phyloP scores from a whole-genome alignment of 345 rosid species.

The Barbarea vulgaris region DNA sequence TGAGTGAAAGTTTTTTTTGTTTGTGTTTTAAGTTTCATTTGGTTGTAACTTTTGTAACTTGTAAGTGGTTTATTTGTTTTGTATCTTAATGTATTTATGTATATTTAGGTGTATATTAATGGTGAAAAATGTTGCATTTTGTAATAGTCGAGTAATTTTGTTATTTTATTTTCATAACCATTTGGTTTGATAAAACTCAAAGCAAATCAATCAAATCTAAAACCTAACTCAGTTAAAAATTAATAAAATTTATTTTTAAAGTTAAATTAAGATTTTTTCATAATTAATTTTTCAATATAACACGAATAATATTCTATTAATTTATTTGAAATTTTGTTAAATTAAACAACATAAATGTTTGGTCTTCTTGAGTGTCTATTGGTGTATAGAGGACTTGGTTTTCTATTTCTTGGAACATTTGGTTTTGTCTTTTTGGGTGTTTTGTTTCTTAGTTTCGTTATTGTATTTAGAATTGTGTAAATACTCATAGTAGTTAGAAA shows the following conservation, averaged over 20 bases:
- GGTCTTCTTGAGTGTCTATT: neutral
- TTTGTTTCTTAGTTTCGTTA: neutral
- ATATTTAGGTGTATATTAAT: slow-evolving; percentile 13
- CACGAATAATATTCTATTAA: neutral
- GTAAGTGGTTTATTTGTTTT: slow-evolving; percentile 27
- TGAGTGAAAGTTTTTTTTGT: slow-evolving; percentile 2
- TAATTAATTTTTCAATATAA: neutral
- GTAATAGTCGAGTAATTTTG: neutral
- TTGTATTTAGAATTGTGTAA: neutral
- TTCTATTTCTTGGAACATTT: neutral
- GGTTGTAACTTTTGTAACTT: slow-evolving; percentile 21
- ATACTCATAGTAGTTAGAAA: neutral
- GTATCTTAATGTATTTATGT: neutral
- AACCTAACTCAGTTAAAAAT: neutral
- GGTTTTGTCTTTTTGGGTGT: neutral
- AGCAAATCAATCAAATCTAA: neutral
- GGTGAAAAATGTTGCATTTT: neutral
- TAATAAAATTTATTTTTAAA: neutral
- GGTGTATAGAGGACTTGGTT: neutral
- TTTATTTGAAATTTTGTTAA: neutral
- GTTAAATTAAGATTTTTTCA: neutral
- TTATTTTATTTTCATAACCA: neutral
- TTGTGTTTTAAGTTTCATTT: slow-evolving; percentile 29
- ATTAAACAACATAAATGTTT: neutral
- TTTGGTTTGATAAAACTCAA: neutral